phyloP scores from a whole-genome alignment of 805 yeast genomes.

The Alloascoidea hylecoeti region DNA sequence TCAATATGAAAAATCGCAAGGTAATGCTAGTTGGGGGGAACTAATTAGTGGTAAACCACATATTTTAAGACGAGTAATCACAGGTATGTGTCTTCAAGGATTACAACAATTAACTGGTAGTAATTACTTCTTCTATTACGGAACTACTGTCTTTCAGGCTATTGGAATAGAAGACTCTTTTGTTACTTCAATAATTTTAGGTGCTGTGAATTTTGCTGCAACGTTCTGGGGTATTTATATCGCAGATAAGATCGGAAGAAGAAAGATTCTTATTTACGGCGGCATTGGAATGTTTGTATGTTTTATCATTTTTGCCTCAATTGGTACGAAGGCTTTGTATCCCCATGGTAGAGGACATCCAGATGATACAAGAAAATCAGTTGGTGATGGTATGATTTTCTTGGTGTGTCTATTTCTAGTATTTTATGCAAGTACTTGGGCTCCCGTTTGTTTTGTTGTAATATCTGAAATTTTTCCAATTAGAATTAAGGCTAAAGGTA shows the following conservation, averaged over 20 bases:
- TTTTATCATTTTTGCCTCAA: constrained; percentile 38
- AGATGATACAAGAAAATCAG: too few relatives aligned
- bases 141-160: constrained; percentile 36
- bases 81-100: constrained; percentile 61
- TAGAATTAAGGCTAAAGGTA: constrained; percentile 60
- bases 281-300: constrained; percentile 34
- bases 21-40: constrained; percentile 27
- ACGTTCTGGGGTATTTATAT: constrained; percentile 31
- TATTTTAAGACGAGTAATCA: constrained; percentile 41
- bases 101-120: constrained; percentile 53
- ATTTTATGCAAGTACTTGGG: constrained; percentile 76
- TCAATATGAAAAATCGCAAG: constrained; percentile 50
- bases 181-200: constrained; percentile 17
- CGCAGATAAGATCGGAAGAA: constrained; percentile 38
- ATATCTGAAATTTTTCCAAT: constrained; percentile 54
- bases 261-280: constrained; percentile 29
- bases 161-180: constrained; percentile 24
- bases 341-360: constrained; percentile 17
- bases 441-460: constrained; percentile 65
- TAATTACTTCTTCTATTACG: constrained; percentile 55
- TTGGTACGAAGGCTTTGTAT: constrained; percentile 27
- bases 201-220: constrained; percentile 23
- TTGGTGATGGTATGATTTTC: too few relatives aligned
- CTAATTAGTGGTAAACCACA: constrained; percentile 27
- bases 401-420: constrained; percentile 48